These are phyloP conservation scores for Gleditsia sinensis DNA, from an alignment of 306 rosid genomes.

Conservation along the genomic window DNA sequence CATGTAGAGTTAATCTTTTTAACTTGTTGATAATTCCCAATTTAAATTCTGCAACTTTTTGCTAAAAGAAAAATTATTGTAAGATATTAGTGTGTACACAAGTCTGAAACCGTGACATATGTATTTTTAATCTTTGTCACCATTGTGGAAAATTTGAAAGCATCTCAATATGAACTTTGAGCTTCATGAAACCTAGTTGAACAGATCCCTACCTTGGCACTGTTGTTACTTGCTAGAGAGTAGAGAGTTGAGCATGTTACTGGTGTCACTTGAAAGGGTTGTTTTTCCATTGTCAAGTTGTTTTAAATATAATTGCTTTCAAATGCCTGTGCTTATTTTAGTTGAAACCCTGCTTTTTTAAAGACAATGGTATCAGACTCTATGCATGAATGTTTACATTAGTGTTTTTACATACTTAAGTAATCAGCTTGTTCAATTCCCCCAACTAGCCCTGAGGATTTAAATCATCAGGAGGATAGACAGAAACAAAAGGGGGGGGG, in stretches of 20 bases:
- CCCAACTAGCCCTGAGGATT: neutral
- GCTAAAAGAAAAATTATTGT: neutral
- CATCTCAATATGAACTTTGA: conserved; percentile 7
- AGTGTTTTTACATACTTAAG: neutral
- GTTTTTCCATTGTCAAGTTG: neutral
- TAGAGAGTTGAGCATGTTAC: neutral
- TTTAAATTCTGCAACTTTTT: neutral
- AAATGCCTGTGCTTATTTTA: neutral
- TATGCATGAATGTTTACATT: neutral
- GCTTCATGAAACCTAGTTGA: neutral
- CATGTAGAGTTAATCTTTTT: neutral
- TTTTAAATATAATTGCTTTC: neutral
- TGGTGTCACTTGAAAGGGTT: neutral
- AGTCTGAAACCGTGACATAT: neutral
- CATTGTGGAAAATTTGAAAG: neutral
- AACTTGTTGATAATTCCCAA: neutral
- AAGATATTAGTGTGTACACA: neutral
- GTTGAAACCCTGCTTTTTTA: neutral
- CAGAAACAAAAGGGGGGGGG: too few species aligned
- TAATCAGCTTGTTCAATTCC: neutral
- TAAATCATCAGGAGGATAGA: neutral
- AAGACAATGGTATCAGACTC: neutral
- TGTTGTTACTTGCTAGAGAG: neutral
- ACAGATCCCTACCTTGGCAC: neutral
- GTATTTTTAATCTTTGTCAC: neutral